Conservation (phyloP, 371 early-diverging fungal species). For the Syncephalastrum monosporum region DNA sequence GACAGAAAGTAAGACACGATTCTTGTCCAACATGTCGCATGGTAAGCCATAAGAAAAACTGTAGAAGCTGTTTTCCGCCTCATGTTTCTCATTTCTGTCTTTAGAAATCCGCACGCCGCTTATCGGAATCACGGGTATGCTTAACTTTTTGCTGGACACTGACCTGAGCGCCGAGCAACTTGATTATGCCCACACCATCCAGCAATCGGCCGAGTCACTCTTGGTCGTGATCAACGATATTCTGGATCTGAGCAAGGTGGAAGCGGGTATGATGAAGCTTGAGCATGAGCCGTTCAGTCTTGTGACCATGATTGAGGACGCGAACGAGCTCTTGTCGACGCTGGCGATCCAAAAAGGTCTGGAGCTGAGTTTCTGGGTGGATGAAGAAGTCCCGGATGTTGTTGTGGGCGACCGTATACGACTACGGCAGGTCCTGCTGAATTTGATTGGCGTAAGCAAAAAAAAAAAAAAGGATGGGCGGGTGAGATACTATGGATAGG, state of each 20-base stretch:
- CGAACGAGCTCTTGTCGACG: constrained; percentile 60
- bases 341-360: constrained; percentile 61
- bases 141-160: constrained; percentile 63
- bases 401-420: constrained; percentile 62
- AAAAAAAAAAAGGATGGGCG: neutral
- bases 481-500: neutral
- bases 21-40: constrained; percentile 70
- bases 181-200: constrained; percentile 67
- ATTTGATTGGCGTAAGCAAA: constrained; percentile 50
- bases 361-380: constrained; percentile 61
- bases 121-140: constrained; percentile 68
- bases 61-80: neutral
- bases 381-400: constrained; percentile 58
- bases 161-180: constrained; percentile 61
- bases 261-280: constrained; percentile 72
- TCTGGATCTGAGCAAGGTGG: constrained; percentile 68
- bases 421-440: constrained; percentile 56
- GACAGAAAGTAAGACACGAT: constrained; percentile 69
- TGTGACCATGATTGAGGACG: constrained; percentile 61
- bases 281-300: constrained; percentile 64
- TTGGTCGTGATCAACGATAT: constrained; percentile 72
- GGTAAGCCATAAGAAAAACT: constrained; percentile 28
- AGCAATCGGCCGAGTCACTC: constrained; percentile 62
- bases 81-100: neutral
- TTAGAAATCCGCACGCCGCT: constrained; percentile 67